Conservation (phyloP, 768 basidiomycete species). For the Phylloporus sp. region DNA sequence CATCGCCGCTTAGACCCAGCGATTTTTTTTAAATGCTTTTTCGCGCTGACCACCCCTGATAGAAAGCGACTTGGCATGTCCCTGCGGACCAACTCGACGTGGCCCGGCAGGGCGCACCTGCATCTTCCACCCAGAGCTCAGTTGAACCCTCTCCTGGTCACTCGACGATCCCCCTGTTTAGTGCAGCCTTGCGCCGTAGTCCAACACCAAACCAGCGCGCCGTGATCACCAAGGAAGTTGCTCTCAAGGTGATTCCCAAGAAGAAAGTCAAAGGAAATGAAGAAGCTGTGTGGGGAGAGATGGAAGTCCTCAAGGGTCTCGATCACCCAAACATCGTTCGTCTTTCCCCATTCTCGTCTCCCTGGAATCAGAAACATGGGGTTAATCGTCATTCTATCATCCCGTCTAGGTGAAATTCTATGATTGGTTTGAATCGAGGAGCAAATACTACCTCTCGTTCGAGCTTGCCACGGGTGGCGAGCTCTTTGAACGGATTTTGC, state of each 20-base stretch:
- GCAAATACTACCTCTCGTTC: slow-evolving; percentile 94
- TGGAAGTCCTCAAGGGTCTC: slow-evolving; percentile 85
- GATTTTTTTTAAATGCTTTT: not conserved
- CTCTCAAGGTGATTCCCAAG: slow-evolving; percentile 89
- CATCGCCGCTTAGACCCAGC: not conserved
- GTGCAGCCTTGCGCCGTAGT: slow-evolving; percentile 20
- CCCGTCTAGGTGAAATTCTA: slow-evolving; percentile 82
- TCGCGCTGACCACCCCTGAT: not conserved
- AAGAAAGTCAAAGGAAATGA: slow-evolving; percentile 94
- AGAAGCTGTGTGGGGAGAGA: slow-evolving; percentile 84
- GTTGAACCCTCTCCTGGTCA: slow-evolving; percentile 15
- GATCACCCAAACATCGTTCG: slow-evolving; percentile 89
- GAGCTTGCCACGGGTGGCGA: slow-evolving; percentile 94
- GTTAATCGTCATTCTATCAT: not conserved
- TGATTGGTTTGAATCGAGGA: slow-evolving; percentile 92
- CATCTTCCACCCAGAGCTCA: slow-evolving; percentile 26
- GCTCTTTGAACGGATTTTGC: slow-evolving; percentile 82
- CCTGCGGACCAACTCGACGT: slow-evolving; percentile 54
- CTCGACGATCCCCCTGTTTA: slow-evolving; percentile 29
- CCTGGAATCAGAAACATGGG: not conserved
- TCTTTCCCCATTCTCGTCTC: slow-evolving; percentile 2
- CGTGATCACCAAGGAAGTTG: slow-evolving; percentile 63
- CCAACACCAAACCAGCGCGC: slow-evolving; percentile 24
- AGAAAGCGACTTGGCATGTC: slow-evolving; percentile 78
- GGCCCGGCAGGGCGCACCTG: slow-evolving; percentile 55